Evolutionary conservation across 1,284 basidiomycete species (phyloP).

Genomic region (Peniophora sp.): DNA sequence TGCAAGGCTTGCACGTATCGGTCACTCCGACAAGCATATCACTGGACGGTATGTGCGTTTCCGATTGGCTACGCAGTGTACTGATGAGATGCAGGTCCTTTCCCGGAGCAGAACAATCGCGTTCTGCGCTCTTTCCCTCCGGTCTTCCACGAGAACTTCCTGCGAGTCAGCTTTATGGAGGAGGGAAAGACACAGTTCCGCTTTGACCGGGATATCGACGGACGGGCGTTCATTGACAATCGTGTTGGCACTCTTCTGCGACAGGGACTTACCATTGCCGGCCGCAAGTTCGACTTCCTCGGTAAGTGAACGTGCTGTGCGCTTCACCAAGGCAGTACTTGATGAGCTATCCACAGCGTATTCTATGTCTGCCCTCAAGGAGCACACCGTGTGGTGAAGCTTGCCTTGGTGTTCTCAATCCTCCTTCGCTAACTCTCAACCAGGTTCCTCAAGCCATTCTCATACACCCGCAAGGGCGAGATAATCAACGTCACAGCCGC

Average conservation of each 20-base stretch:
- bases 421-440: neutral
- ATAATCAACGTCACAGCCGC: slow-evolving; percentile 27
- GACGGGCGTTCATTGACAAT: slow-evolving; percentile 31
- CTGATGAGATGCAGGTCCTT: slow-evolving; percentile 34
- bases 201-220: slow-evolving; percentile 45
- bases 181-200: slow-evolving; percentile 43
- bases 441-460: slow-evolving; percentile 40
- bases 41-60: slow-evolving; percentile 36
- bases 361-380: slow-evolving; percentile 45
- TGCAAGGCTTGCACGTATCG: slow-evolving; percentile 44
- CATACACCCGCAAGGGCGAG: slow-evolving; percentile 12
- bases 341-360: slow-evolving; percentile 25
- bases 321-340: no score
- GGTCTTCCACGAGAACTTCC: slow-evolving; percentile 43
- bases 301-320: neutral
- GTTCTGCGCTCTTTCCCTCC: slow-evolving; percentile 43
- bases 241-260: slow-evolving; percentile 35
- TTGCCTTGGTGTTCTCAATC: neutral
- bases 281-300: slow-evolving; percentile 46
- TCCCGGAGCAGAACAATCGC: slow-evolving; percentile 57
- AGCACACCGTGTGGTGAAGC: slow-evolving; percentile 44
- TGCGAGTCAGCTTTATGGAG: slow-evolving; percentile 58
- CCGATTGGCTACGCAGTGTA: no score
- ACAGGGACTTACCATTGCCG: slow-evolving; percentile 40
- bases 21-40: slow-evolving; percentile 51